phyloP scores from a whole-genome alignment of 2,329 filamentous ascomycete genomes.

The Didymella lethalis region DNA sequence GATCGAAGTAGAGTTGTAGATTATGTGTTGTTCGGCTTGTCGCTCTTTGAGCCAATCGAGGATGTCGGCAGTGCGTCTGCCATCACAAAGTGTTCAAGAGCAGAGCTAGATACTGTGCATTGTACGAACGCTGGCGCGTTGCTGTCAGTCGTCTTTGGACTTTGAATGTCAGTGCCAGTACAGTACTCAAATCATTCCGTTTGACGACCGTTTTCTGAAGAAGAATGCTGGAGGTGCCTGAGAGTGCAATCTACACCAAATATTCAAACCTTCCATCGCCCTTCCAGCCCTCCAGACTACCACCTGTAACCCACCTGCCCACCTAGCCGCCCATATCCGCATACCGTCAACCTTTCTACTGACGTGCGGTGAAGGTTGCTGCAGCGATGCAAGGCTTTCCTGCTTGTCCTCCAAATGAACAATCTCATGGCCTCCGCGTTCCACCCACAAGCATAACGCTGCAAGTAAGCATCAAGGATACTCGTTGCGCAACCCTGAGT shows the following conservation, averaged over 20 bases:
- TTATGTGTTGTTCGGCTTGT: neutral
- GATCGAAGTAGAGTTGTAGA: neutral
- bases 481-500: conserved; percentile 1
- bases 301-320: neutral
- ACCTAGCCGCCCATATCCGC: neutral
- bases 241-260: neutral
- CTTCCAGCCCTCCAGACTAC: neutral
- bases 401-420: conserved; percentile 1
- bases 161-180: neutral
- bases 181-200: neutral
- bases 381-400: conserved; percentile 14
- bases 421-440: neutral
- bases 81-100: neutral
- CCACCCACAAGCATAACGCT: neutral
- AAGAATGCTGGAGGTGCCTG: neutral
- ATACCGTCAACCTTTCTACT: neutral
- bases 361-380: conserved; percentile 19
- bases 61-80: neutral
- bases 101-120: neutral
- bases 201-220: neutral
- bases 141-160: neutral
- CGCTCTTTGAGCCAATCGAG: neutral
- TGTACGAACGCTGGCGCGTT: neutral
- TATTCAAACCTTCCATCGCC: neutral
- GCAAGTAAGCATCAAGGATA: conserved; percentile 1